These are phyloP conservation scores for Zychaea mexicana DNA, from an alignment of 371 early-diverging fungal genomes.

Conservation along the genomic window DNA sequence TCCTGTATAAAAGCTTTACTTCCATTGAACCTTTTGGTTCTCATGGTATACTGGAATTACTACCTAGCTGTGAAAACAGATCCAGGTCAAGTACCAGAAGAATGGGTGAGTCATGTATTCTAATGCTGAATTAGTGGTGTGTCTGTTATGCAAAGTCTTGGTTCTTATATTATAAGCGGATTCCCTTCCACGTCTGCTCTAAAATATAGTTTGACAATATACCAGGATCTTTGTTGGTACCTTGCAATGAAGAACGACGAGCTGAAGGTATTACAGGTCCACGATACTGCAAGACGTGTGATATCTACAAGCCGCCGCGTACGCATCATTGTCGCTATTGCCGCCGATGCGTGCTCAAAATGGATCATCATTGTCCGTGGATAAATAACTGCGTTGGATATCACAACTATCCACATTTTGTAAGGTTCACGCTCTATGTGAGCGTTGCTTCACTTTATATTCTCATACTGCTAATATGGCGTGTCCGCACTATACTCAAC, in stretches of 20 bases:
- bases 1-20: conserved; percentile 22
- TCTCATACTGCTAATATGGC: conserved; percentile 30
- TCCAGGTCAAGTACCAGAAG: conserved; percentile 79
- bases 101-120: conserved; percentile 59
- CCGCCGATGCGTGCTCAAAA: conserved; percentile 81
- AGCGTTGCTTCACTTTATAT: conserved; percentile 58
- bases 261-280: conserved; percentile 46
- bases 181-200: no score
- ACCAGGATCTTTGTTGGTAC: conserved; percentile 19
- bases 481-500: conserved; percentile 35
- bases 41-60: conserved; percentile 79
- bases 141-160: no score
- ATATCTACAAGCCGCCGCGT: conserved; percentile 78
- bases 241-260: conserved; percentile 11
- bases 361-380: conserved; percentile 98
- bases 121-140: no score
- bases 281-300: conserved; percentile 76
- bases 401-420: conserved; percentile 84
- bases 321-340: conserved; percentile 85
- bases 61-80: conserved; percentile 73
- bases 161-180: no score
- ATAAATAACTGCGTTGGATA: conserved; percentile 96
- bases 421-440: conserved; percentile 81
- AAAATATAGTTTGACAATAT: background rate
- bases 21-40: conserved; percentile 65